Conservation (phyloP, 2,329 filamentous ascomycete species). For the Fusarium sp. region DNA sequence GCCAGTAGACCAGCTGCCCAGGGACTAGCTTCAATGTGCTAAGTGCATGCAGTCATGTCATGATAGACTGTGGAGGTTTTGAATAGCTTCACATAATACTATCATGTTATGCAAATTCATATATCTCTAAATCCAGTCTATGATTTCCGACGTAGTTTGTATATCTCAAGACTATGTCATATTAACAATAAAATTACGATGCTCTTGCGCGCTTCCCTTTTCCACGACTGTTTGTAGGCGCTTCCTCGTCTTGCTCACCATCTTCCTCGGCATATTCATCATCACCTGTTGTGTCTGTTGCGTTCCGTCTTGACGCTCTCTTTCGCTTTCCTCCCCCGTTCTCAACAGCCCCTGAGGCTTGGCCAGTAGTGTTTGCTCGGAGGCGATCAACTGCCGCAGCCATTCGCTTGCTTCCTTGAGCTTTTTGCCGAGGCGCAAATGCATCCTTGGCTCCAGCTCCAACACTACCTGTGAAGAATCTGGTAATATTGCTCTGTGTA, state of each 20-base stretch:
- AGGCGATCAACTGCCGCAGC: conserved; percentile 79
- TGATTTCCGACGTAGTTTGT: not conserved
- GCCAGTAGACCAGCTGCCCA: too few relatives aligned
- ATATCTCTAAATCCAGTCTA: not conserved
- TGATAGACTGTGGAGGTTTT: not conserved
- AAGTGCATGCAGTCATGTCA: not conserved
- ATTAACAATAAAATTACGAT: conserved; percentile 20
- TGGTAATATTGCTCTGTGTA: conserved; percentile 96
- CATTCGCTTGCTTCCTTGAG: conserved; percentile 79
- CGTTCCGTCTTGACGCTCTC: conserved; percentile 37
- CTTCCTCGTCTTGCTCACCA: conserved; percentile 28
- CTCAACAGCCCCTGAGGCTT: conserved; percentile 13
- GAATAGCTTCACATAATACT: too few relatives aligned
- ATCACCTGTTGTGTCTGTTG: conserved; percentile 31
- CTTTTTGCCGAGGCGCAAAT: conserved; percentile 77
- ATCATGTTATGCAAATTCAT: not conserved
- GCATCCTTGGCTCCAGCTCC: conserved; percentile 75
- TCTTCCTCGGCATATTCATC: conserved; percentile 35
- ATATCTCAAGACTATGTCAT: not conserved
- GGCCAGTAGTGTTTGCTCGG: conserved; percentile 56
- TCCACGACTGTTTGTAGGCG: conserved; percentile 7
- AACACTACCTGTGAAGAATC: conserved; percentile 83
- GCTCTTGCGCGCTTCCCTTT: conserved; percentile 42
- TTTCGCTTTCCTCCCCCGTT: conserved; percentile 46
- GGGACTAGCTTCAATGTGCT: too few relatives aligned